Percentiles rank a stretch among this genome's conserved stretches.
Conservation (phyloP, 129 eudicot species). For the Tagetes erecta region DNA sequence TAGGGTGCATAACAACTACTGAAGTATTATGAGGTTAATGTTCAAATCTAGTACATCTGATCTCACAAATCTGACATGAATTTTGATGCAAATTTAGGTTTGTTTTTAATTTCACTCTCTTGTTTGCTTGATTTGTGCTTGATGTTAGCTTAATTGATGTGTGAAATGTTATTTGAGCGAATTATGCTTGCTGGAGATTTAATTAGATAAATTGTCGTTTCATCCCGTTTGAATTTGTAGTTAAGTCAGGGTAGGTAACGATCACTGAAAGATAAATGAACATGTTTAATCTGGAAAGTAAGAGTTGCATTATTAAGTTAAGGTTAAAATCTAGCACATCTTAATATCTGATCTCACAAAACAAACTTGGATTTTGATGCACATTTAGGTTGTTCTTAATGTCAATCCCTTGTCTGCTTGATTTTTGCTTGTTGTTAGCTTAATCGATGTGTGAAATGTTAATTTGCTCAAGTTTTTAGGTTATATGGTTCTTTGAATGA, state of each 20-base stretch:
- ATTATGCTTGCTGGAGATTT: too few species aligned
- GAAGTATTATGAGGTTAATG: background rate
- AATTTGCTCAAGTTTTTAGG: background rate
- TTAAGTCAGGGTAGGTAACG: too few species aligned
- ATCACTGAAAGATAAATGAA: background rate
- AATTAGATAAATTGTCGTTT: background rate
- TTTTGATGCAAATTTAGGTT: too few species aligned
- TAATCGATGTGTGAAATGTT: background rate
- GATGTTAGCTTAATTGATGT: too few species aligned
- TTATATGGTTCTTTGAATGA: background rate
- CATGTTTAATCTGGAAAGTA: background rate
- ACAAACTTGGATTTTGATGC: background rate
- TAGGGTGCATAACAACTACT: too few species aligned
- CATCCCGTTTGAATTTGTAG: conserved; percentile 10
- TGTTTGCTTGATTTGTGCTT: too few species aligned
- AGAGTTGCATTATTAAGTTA: background rate
- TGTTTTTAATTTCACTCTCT: too few species aligned
- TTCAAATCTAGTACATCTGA: too few species aligned
- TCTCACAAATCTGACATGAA: too few species aligned
- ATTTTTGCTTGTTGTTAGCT: background rate
- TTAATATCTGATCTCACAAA: background rate
- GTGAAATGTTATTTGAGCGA: too few species aligned
- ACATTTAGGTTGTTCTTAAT: background rate
- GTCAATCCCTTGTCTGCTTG: background rate
- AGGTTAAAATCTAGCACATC: background rate